phyloP scores from a whole-genome alignment of 2,329 filamentous ascomycete genomes.

The Aurifilum marmelostoma region DNA sequence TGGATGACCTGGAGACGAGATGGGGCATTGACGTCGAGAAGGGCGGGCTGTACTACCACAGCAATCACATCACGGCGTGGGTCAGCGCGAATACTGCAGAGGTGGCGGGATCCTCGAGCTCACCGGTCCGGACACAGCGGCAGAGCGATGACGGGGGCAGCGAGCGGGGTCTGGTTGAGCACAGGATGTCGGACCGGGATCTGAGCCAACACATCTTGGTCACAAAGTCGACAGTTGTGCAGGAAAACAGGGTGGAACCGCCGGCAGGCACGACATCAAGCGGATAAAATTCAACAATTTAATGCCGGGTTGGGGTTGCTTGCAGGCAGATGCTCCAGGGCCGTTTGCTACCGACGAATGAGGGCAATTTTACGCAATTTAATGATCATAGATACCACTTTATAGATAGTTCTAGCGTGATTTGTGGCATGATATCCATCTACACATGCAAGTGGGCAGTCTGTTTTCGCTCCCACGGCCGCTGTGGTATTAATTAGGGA shows the following conservation, averaged over 20 bases:
- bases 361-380: too few relatives aligned
- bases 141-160: slow-evolving; percentile 2
- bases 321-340: not conserved
- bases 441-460: too few relatives aligned
- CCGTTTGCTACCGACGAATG: not conserved
- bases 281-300: too few relatives aligned
- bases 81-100: slow-evolving; percentile 11
- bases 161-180: not conserved
- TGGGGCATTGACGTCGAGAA: slow-evolving; percentile 21
- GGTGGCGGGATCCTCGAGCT: slow-evolving; percentile 2
- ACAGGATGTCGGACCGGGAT: not conserved
- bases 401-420: too few relatives aligned
- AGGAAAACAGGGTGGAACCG: not conserved
- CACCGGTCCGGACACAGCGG: slow-evolving; percentile 2
- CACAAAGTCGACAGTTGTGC: not conserved
- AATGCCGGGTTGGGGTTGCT: not conserved
- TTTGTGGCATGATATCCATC: too few relatives aligned
- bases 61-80: slow-evolving; percentile 25
- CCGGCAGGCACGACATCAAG: not conserved
- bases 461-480: too few relatives aligned
- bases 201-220: slow-evolving; percentile 13
- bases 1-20: slow-evolving; percentile 15
- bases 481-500: too few relatives aligned
- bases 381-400: too few relatives aligned
- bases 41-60: slow-evolving; percentile 17